Base-by-base conservation (phyloP, 495 filamentous ascomycete genomes). In the Aspergillus cavernicola region DNA sequence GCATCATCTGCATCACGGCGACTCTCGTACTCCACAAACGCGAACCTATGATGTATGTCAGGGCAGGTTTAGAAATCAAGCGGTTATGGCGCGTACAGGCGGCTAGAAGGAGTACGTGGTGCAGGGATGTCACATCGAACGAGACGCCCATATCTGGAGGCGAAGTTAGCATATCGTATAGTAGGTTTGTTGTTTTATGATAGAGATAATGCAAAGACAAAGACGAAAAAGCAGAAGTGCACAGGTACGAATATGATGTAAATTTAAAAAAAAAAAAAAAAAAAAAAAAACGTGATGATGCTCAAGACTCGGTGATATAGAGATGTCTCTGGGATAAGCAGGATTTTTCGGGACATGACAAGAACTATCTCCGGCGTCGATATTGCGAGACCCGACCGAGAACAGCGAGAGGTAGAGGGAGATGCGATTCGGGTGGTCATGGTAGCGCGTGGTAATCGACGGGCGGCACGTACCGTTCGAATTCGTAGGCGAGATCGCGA, bases 401-500 rank as follows among this genome's bases (percentile, higher is more conserved):
- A 47, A 26, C 37, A 43, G 43, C 48, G 51, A 55, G 48, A 53
- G 53, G 51, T 52, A 48, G 58, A 54, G 48, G 52, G 29, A 53
- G 53, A 56, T 51, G 58, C 54, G 60, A 51, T 28, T 60, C 63
- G 66, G 59, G 60, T 55, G 59, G 62, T 63, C 45, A 53, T 58
- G 58, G 56, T 57, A 64, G 65, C 59, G 66, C 60, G 66, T 62
- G 69, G 61, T 55, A 70, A 68, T 69, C 68, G 75, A 76, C 76
- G 79, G 80, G 80, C 80, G 76, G 67, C 61, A 91, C 88, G 80
- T 95, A 98, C 95, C 92, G 89, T 88, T 96, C 91, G 88, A 97
- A 97, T 82, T 99, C 93, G 88, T 96, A 97, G 79, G 93, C 93
- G 73, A 99, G 90, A 77, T 99, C 93, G 82, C 95, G 90, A 69